These are phyloP conservation scores for Fusarium armeniacum DNA, from an alignment of 2,329 filamentous ascomycete genomes.

Conservation along the genomic window DNA sequence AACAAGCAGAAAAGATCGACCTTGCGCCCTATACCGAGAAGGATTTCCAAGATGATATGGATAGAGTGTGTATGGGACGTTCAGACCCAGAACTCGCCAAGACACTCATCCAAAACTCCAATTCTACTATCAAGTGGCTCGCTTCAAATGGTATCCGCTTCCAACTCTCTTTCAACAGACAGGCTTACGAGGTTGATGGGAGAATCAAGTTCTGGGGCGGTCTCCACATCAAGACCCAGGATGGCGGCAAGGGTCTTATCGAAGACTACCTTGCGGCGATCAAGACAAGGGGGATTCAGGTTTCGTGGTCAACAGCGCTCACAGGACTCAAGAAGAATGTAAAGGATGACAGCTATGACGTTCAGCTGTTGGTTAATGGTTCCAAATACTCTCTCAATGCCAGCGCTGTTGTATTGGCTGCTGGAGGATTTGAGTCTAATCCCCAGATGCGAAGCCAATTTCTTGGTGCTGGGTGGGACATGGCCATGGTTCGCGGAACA, in stretches of 20 bases:
- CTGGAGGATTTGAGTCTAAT: constrained; percentile 58
- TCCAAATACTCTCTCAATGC: not conserved
- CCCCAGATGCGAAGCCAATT: constrained; percentile 68
- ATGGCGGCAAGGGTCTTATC: constrained; percentile 24
- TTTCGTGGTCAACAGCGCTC: constrained; percentile 20
- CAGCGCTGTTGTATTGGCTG: constrained; percentile 10
- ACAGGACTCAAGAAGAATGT: constrained; percentile 1
- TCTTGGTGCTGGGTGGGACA: constrained; percentile 57
- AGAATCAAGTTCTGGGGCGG: constrained; percentile 26
- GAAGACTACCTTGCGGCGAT: constrained; percentile 20
- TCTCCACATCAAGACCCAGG: constrained; percentile 21
- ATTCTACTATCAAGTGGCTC: constrained; percentile 23
- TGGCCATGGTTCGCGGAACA: constrained; percentile 49
- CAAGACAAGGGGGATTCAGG: constrained; percentile 1
- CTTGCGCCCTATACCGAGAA: constrained; percentile 13
- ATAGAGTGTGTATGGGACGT: constrained; percentile 27
- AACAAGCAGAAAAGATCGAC: constrained; percentile 20
- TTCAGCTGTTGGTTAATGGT: not conserved
- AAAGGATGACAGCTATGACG: not conserved
- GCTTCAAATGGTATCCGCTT: constrained; percentile 23
- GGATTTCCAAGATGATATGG: constrained; percentile 19
- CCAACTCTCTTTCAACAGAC: constrained; percentile 23
- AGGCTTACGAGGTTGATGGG: constrained; percentile 20
- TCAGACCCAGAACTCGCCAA: constrained; percentile 21
- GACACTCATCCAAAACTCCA: constrained; percentile 15